These are phyloP conservation scores for Trichophyton simii DNA, from an alignment of 2,329 filamentous ascomycete genomes.

Conservation along the genomic window DNA sequence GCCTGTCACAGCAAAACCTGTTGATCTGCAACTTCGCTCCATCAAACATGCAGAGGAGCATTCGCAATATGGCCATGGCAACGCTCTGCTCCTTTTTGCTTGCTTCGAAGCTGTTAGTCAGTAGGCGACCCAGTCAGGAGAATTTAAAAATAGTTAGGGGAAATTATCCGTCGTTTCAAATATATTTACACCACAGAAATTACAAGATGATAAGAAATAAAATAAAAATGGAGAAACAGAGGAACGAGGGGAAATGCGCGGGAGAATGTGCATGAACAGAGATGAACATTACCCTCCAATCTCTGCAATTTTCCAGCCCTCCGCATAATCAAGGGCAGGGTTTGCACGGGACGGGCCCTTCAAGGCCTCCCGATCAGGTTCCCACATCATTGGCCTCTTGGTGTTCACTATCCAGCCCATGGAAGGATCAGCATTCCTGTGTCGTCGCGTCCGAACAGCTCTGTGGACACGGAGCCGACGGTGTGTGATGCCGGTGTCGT, in stretches of 20 bases:
- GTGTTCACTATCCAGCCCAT: background rate
- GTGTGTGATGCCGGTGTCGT: too few relatives aligned
- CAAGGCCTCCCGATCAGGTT: background rate
- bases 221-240: background rate
- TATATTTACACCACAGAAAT: background rate
- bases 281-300: background rate
- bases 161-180: background rate
- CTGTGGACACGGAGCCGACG: background rate
- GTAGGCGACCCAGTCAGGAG: background rate
- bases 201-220: background rate
- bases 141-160: background rate
- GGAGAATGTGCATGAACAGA: background rate
- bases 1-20: background rate
- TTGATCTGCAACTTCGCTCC: background rate
- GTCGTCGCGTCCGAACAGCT: background rate
- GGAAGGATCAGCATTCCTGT: background rate
- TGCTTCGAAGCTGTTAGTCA: background rate
- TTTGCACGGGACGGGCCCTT: conserved; percentile 2
- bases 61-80: background rate
- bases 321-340: background rate
- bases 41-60: background rate
- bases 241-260: background rate
- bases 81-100: background rate
- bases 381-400: background rate
- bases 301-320: background rate